Evolutionary conservation across 2,329 filamentous ascomycete genomes (phyloP).

Genomic region (Diatrype stigma): DNA sequence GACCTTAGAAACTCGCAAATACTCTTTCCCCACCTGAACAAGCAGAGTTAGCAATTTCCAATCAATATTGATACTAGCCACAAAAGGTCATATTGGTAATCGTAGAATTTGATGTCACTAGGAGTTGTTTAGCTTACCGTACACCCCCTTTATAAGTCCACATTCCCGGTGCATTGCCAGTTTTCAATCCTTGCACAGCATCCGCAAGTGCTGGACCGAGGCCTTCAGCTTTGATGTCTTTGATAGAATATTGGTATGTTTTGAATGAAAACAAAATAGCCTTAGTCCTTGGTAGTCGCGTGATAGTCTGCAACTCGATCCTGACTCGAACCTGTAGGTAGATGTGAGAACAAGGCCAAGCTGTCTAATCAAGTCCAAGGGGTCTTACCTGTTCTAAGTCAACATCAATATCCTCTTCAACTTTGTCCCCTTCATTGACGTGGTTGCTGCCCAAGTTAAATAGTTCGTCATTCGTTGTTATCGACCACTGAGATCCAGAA

Average conservation of each 20-base stretch:
- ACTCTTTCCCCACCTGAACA: constrained; percentile 33
- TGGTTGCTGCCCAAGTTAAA: constrained; percentile 37
- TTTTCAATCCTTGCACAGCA: constrained; percentile 47
- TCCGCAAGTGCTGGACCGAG: constrained; percentile 42
- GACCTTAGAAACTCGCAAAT: constrained; percentile 43
- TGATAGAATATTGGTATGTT: constrained; percentile 47
- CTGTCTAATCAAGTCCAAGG: not conserved
- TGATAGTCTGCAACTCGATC: constrained; percentile 49
- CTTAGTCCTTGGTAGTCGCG: constrained; percentile 41
- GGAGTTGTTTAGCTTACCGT: constrained; percentile 22
- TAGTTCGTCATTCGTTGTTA: constrained; percentile 40
- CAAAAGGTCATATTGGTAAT: too few relatives aligned
- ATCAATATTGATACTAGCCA: too few relatives aligned
- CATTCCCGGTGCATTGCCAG: constrained; percentile 50
- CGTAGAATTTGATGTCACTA: too few relatives aligned
- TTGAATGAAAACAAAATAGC: constrained; percentile 53
- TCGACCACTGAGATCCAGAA: constrained; percentile 37
- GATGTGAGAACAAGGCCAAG: not conserved
- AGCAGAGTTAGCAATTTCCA: too few relatives aligned
- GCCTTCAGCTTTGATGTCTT: constrained; percentile 46
- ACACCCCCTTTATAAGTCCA: constrained; percentile 48
- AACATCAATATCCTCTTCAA: constrained; percentile 32
- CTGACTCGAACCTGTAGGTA: constrained; percentile 32
- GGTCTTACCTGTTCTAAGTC: constrained; percentile 33
- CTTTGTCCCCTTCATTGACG: constrained; percentile 28